A percentile compares a stretch with the other conserved stretches of the same genome.
Conservation (phyloP, 768 basidiomycete genomes). For the Xerocomellus chrysenteron region DNA sequence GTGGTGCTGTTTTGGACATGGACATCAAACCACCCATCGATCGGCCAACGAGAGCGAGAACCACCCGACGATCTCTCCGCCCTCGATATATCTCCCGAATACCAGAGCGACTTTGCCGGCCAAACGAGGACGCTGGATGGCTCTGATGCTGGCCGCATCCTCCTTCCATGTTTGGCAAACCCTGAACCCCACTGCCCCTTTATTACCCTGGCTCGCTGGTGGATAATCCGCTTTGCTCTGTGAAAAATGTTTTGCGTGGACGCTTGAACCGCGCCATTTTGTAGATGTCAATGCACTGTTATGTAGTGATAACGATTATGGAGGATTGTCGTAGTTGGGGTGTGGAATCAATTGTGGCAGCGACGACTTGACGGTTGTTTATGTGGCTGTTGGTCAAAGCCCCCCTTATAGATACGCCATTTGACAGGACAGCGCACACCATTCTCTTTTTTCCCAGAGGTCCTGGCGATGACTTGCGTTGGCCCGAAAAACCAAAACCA, state of each 20-base stretch:
- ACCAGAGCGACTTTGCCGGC: conserved; percentile 45
- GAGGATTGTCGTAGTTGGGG: background rate
- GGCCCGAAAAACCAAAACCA: background rate
- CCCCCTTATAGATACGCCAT: background rate
- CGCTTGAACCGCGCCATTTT: background rate
- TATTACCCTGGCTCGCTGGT: background rate
- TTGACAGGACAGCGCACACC: background rate
- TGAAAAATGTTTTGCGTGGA: background rate
- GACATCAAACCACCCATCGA: conserved; percentile 9
- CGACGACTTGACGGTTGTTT: conserved; percentile 23
- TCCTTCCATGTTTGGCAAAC: background rate
- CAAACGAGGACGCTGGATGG: conserved; percentile 17
- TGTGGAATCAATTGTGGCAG: background rate
- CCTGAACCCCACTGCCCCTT: conserved; percentile 4
- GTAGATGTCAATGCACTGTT: background rate
- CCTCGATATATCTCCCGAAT: conserved; percentile 43
- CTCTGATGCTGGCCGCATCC: conserved; percentile 2
- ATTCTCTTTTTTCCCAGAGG: conserved; percentile 1
- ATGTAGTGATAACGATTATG: background rate
- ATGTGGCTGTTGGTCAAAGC: background rate
- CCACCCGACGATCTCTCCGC: conserved; percentile 12
- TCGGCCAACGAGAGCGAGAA: background rate
- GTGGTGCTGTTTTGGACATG: background rate
- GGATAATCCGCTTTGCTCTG: background rate
- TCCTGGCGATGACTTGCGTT: conserved; percentile 3